Evolutionary conservation across 805 yeast genomes (phyloP).

Genomic region (Ogataea angusta): DNA sequence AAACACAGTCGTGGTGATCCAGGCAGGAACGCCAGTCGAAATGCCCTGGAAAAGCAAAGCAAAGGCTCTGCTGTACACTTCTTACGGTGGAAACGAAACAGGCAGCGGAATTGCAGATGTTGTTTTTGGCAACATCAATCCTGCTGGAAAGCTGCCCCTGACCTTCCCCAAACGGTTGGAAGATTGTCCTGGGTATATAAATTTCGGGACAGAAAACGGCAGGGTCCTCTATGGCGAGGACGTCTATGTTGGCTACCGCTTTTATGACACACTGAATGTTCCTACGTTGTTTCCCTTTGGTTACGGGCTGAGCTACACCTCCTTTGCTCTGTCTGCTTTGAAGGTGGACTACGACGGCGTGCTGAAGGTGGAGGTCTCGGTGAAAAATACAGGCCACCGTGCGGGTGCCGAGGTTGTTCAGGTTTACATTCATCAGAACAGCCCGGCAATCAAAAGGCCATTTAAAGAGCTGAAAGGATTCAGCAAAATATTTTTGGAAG

Average conservation of each 20-base stretch:
- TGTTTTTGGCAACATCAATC: slow-evolving; percentile 41
- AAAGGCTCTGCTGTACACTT: slow-evolving; percentile 33
- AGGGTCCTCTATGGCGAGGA: slow-evolving; percentile 43
- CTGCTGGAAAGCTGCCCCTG: slow-evolving; percentile 41
- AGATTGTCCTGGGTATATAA: slow-evolving; percentile 37
- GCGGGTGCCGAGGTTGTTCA: slow-evolving; percentile 56
- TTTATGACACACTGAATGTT: slow-evolving; percentile 37
- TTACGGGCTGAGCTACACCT: slow-evolving; percentile 41
- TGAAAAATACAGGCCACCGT: slow-evolving; percentile 43
- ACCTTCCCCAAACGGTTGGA: slow-evolving; percentile 37
- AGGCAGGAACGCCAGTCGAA: slow-evolving; percentile 40
- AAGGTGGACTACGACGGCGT: slow-evolving; percentile 22
- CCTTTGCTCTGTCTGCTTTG: slow-evolving; percentile 33
- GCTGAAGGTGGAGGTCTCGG: slow-evolving; percentile 33
- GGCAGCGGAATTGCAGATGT: slow-evolving; percentile 45
- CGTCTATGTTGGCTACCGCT: slow-evolving; percentile 43
- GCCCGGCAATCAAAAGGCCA: slow-evolving; percentile 45
- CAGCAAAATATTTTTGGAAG: slow-evolving; percentile 42
- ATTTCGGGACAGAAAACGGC: slow-evolving; percentile 36
- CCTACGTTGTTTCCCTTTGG: slow-evolving; percentile 43
- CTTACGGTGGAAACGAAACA: slow-evolving; percentile 40
- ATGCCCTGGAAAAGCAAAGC: slow-evolving; percentile 39
- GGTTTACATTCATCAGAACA: slow-evolving; percentile 38
- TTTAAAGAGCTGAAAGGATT: slow-evolving; percentile 57
- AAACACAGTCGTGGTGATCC: slow-evolving; percentile 37